These are phyloP conservation scores for Candida sanyiensis DNA, from an alignment of 805 yeast genomes.

Conservation along the genomic window DNA sequence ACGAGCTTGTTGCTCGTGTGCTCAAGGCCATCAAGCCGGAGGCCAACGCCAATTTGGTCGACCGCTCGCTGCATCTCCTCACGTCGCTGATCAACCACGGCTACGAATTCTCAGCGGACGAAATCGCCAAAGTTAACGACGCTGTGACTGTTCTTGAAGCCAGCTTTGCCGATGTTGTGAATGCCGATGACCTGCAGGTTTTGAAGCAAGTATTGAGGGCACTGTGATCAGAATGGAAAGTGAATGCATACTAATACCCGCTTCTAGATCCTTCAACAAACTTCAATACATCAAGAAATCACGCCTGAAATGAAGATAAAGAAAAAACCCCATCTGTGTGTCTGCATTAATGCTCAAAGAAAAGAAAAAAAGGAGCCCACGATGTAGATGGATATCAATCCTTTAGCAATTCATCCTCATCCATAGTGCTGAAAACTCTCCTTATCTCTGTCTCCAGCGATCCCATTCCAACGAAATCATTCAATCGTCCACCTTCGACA, in stretches of 20 bases:
- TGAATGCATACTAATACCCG: slow-evolving; percentile 9
- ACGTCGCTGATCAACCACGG: slow-evolving; percentile 39
- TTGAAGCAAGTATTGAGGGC: slow-evolving; percentile 38
- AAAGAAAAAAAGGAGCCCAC: no score
- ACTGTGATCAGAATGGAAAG: slow-evolving; percentile 6
- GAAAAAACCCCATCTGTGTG: no score
- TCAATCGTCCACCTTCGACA: slow-evolving; percentile 38
- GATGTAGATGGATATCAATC: no score
- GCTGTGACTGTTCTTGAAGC: slow-evolving; percentile 36
- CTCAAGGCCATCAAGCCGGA: slow-evolving; percentile 23
- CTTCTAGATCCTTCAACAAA: slow-evolving; percentile 18
- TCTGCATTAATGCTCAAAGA: no score
- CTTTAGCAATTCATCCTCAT: slow-evolving; percentile 39
- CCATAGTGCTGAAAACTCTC: slow-evolving; percentile 41
- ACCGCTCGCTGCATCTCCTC: slow-evolving; percentile 49
- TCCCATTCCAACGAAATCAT: slow-evolving; percentile 33
- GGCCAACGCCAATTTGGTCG: slow-evolving; percentile 44
- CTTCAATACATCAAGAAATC: slow-evolving; percentile 17
- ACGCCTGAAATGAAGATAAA: slow-evolving; percentile 9
- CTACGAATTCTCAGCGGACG: slow-evolving; percentile 42
- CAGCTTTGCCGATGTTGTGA: slow-evolving; percentile 41
- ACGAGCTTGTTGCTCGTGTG: slow-evolving; percentile 26
- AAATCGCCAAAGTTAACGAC: slow-evolving; percentile 31
- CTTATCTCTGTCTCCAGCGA: slow-evolving; percentile 44
- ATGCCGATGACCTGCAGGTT: slow-evolving; percentile 46